Percentiles rank a stretch among this genome's conserved stretches.
Evolutionary conservation across 352 stramenopile genomes (phyloP).

Genomic region (Pythium volutum): DNA sequence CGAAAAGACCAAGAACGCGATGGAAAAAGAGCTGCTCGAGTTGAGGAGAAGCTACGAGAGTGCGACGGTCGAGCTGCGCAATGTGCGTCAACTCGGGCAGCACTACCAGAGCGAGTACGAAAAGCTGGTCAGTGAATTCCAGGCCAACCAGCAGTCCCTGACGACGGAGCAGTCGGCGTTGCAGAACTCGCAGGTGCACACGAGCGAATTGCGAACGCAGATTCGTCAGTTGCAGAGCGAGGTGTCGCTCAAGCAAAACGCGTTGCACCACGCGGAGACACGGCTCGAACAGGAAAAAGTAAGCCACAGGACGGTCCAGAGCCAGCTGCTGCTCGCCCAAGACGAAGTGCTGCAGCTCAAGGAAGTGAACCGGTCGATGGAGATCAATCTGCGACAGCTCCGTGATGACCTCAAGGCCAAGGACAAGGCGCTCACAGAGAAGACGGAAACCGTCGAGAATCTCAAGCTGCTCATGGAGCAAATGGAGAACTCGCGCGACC

Average conservation of each 20-base stretch:
- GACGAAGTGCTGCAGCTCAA: slow-evolving; percentile 58
- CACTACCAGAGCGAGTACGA: slow-evolving; percentile 80
- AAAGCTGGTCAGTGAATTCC: slow-evolving; percentile 60
- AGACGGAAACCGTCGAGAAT: slow-evolving; percentile 61
- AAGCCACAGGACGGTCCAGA: slow-evolving; percentile 50
- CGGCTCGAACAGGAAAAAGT: slow-evolving; percentile 67
- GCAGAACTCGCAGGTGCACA: slow-evolving; percentile 48
- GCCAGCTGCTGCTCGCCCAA: slow-evolving; percentile 51
- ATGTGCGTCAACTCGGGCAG: slow-evolving; percentile 49
- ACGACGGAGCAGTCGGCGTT: slow-evolving; percentile 55
- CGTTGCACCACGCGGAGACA: slow-evolving; percentile 53
- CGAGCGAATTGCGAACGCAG: slow-evolving; percentile 57
- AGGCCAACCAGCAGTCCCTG: slow-evolving; percentile 54
- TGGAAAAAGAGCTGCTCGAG: slow-evolving; percentile 53
- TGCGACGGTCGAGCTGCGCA: slow-evolving; percentile 49
- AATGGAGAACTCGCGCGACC: slow-evolving; percentile 79
- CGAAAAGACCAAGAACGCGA: slow-evolving; percentile 29
- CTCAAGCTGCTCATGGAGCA: slow-evolving; percentile 74
- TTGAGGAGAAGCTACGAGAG: slow-evolving; percentile 56
- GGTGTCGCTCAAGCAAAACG: slow-evolving; percentile 47
- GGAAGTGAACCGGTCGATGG: slow-evolving; percentile 46
- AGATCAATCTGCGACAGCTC: slow-evolving; percentile 56
- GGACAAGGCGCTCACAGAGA: slow-evolving; percentile 58
- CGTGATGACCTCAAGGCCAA: slow-evolving; percentile 55
- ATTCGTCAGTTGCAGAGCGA: slow-evolving; percentile 65